phyloP scores from a whole-genome alignment of 352 stramenopile genomes.

The Globisporangium parvum region DNA sequence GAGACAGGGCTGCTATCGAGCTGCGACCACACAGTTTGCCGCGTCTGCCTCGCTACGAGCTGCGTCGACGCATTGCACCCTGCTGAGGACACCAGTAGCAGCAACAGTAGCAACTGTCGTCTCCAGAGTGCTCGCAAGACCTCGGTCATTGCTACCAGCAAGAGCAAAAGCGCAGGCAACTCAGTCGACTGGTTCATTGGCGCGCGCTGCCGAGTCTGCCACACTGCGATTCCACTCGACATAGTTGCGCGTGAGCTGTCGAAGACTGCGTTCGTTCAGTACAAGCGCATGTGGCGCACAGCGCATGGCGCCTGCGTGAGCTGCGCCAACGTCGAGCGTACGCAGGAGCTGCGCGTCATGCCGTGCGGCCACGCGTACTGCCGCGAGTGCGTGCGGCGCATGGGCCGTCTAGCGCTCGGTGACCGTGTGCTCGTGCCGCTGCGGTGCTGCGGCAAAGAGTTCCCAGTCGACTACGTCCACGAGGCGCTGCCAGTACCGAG shows the following conservation, averaged over 20 bases:
- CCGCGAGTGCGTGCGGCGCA: constrained; percentile 40
- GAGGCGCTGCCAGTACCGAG: constrained; percentile 19
- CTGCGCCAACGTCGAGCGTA: constrained; percentile 23
- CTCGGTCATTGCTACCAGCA: no score
- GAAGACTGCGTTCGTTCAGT: constrained; percentile 12
- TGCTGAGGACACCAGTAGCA: no score
- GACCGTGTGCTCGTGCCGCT: constrained; percentile 58
- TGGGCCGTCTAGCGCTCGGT: constrained; percentile 48
- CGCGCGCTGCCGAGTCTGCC: constrained; percentile 18
- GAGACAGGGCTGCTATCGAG: no score
- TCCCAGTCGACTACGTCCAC: constrained; percentile 54
- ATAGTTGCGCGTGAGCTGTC: constrained; percentile 19
- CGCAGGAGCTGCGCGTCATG: constrained; percentile 21
- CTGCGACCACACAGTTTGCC: no score
- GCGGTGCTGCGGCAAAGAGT: constrained; percentile 65
- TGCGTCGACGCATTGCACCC: no score
- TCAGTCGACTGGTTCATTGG: neutral
- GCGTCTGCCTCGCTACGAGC: no score
- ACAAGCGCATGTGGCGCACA: constrained; percentile 10
- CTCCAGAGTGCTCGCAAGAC: neutral
- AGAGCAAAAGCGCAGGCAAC: neutral
- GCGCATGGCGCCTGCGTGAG: constrained; percentile 26
- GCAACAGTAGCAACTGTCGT: no score
- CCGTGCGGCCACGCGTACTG: constrained; percentile 66
- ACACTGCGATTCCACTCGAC: constrained; percentile 19